A percentile compares a stretch with the other conserved stretches of the same genome.
phyloP scores from a whole-genome alignment of 1,284 basidiomycete species.

The Ustilago hordei region DNA sequence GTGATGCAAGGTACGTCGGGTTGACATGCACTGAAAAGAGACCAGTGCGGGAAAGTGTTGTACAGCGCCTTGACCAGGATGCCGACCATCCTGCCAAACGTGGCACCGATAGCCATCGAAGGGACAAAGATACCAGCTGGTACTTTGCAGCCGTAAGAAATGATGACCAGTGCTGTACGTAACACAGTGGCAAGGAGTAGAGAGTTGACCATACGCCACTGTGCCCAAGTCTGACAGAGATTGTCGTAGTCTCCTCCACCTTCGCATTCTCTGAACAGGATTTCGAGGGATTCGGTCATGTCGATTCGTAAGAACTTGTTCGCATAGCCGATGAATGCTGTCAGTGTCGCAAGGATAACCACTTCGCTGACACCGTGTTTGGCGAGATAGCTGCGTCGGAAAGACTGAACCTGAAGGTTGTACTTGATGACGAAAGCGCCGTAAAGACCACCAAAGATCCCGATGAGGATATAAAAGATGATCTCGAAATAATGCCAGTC shows the following conservation, averaged over 20 bases:
- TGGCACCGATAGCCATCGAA: conserved; percentile 95
- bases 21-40: conserved; percentile 87
- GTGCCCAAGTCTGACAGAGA: conserved; percentile 93
- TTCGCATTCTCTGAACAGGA: conserved; percentile 96
- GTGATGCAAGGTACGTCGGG: conserved; percentile 97
- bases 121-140: conserved; percentile 98
- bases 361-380: conserved; percentile 89
- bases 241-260: conserved; percentile 90
- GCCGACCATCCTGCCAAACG: conserved; percentile 89
- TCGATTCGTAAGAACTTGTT: conserved; percentile 96
- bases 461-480: conserved; percentile 91
- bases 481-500: conserved; percentile 99
- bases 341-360: conserved; percentile 84
- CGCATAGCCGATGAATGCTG: conserved; percentile 90
- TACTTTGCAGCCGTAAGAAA: conserved; percentile 96
- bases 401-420: conserved; percentile 92
- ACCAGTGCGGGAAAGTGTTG: conserved; percentile 81
- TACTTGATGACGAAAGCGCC: conserved; percentile 97
- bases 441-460: conserved; percentile 95
- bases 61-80: conserved; percentile 88
- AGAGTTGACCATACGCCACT: conserved; percentile 95
- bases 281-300: conserved; percentile 97
- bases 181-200: conserved; percentile 90
- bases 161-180: conserved; percentile 84
- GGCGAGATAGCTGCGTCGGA: conserved; percentile 87